phyloP scores from a whole-genome alignment of 176 grass and related monocot genomes.

The Coix lacrymajobi region DNA sequence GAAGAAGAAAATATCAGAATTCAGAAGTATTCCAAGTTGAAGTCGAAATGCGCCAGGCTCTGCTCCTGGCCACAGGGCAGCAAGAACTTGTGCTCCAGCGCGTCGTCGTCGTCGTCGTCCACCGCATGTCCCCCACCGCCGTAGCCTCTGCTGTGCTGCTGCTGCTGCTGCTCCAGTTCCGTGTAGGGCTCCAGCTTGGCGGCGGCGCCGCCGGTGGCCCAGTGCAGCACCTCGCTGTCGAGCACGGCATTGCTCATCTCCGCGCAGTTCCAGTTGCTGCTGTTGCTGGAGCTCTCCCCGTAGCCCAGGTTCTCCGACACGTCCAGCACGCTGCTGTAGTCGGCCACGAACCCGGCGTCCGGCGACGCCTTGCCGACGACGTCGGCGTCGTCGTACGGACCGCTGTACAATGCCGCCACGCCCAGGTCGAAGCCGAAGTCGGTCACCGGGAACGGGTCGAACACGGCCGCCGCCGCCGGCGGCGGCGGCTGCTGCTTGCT shows the following conservation, averaged over 20 bases:
- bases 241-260: slow-evolving; percentile 37
- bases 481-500: neutral
- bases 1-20: neutral
- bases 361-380: neutral
- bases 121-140: neutral
- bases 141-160: neutral
- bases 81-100: slow-evolving; percentile 49
- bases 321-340: slow-evolving; percentile 68
- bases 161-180: slow-evolving; percentile 18
- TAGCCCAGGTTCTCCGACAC: slow-evolving; percentile 74
- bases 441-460: slow-evolving; percentile 66
- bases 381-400: neutral
- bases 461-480: slow-evolving; percentile 17
- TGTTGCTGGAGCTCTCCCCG: slow-evolving; percentile 74
- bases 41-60: slow-evolving; percentile 45
- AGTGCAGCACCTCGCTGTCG: slow-evolving; percentile 51
- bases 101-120: slow-evolving; percentile 29
- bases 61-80: slow-evolving; percentile 51
- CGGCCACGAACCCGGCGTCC: slow-evolving; percentile 22
- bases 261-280: slow-evolving; percentile 66
- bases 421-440: slow-evolving; percentile 45
- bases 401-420: slow-evolving; percentile 24
- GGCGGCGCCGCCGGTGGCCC: slow-evolving; percentile 28
- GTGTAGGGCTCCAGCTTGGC: slow-evolving; percentile 29
- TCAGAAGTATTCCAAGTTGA: slow-evolving; percentile 79